Conservation (phyloP, 2,329 filamentous ascomycete genomes). For the Thielaviopsis punctulata region DNA sequence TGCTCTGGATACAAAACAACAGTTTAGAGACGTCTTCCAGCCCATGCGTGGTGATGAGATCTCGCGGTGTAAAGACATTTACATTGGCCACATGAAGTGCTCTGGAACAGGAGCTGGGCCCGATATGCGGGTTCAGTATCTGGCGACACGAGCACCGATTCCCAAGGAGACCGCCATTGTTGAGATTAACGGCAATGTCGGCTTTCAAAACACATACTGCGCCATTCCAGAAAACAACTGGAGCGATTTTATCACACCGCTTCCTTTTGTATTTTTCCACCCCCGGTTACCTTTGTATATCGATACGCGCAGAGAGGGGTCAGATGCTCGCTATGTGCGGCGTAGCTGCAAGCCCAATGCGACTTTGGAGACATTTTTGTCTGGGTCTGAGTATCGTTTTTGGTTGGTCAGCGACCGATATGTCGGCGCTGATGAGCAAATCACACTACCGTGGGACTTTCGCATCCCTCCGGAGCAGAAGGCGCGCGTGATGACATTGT, state of each 20-base stretch:
- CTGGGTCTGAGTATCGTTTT: conserved; percentile 67
- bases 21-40: conserved; percentile 52
- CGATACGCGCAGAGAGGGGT: conserved; percentile 78
- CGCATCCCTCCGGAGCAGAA: conserved; percentile 38
- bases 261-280: conserved; percentile 75
- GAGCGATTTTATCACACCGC: conserved; percentile 44
- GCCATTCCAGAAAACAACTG: conserved; percentile 48
- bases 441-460: conserved; percentile 52
- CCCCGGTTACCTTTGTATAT: conserved; percentile 80
- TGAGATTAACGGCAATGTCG: conserved; percentile 64
- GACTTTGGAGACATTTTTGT: conserved; percentile 71
- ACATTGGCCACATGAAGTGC: conserved; percentile 35
- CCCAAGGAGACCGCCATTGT: conserved; percentile 40
- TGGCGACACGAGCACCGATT: conserved; percentile 35
- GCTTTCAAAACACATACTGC: conserved; percentile 57
- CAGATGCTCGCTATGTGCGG: conserved; percentile 70
- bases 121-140: conserved; percentile 52
- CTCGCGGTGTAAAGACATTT: conserved; percentile 25
- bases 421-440: conserved; percentile 47
- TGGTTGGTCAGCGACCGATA: conserved; percentile 74
- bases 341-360: conserved; percentile 85
- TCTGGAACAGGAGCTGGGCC: conserved; percentile 23
- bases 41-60: conserved; percentile 27
- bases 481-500: conserved; percentile 36
- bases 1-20: conserved; percentile 47